These are phyloP conservation scores for Aphanomyces invadans DNA, from an alignment of 352 stramenopile species.

Conservation along the genomic window DNA sequence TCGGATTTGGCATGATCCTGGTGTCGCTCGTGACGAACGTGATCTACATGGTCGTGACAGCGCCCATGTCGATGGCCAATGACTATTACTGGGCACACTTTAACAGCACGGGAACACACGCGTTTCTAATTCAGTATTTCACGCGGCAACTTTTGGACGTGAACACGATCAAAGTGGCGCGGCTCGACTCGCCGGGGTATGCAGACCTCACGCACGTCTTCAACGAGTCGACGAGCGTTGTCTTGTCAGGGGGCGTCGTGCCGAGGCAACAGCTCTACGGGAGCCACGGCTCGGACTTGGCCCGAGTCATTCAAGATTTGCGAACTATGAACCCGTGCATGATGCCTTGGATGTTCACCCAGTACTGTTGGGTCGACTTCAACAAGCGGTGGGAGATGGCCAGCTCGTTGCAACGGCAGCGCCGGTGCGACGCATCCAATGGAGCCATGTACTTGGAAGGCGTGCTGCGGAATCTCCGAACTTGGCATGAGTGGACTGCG, in stretches of 20 bases:
- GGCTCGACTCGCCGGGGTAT: neutral
- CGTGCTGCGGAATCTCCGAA: neutral
- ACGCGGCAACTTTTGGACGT: neutral
- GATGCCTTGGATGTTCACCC: constrained; percentile 19
- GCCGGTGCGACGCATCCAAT: constrained; percentile 3
- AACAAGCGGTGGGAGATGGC: constrained; percentile 3
- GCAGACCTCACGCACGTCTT: neutral
- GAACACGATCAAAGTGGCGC: neutral
- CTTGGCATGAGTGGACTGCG: neutral
- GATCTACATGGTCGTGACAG: constrained; percentile 17
- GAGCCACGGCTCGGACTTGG: neutral
- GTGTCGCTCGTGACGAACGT: constrained; percentile 3
- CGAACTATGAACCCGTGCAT: constrained; percentile 10
- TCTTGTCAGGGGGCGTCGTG: neutral
- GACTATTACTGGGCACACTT: constrained; percentile 19
- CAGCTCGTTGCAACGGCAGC: neutral
- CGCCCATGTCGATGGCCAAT: constrained; percentile 9
- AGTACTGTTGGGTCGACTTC: constrained; percentile 23
- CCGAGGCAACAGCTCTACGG: neutral
- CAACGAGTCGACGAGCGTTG: neutral
- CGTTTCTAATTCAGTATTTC: neutral
- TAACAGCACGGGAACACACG: constrained; percentile 2
- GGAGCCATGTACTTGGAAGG: constrained; percentile 15
- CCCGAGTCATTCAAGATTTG: neutral
- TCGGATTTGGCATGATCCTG: neutral